Evolutionary conservation across 139 green algal genomes (phyloP).

Genomic region (Chlamydomonas sp.): DNA sequence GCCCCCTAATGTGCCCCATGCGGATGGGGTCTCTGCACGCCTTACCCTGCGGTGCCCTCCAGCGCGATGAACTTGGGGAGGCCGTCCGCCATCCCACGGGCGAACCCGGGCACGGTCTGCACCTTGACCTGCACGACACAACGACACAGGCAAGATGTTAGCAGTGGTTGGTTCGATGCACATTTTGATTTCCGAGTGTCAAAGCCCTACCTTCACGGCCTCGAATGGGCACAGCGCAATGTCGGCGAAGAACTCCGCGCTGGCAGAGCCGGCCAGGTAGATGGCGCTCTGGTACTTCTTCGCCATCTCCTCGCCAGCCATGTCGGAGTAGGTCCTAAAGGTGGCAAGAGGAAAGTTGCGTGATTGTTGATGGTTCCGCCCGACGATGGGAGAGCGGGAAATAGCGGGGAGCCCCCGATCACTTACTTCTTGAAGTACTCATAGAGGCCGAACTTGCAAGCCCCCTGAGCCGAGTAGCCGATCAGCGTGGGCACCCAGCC

Average conservation of each 20-base stretch:
- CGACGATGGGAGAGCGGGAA: background rate
- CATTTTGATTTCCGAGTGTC: background rate
- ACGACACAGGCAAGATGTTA: background rate
- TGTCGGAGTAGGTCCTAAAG: slow-evolving; percentile 77
- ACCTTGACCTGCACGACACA: slow-evolving; percentile 83
- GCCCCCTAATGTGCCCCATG: too few relatives aligned
- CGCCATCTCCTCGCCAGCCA: slow-evolving; percentile 83
- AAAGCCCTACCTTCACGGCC: slow-evolving; percentile 86
- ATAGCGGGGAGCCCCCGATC: background rate
- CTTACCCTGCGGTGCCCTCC: slow-evolving; percentile 67
- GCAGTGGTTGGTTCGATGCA: background rate
- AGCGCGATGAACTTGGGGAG: slow-evolving; percentile 87
- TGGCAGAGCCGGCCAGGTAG: slow-evolving; percentile 89
- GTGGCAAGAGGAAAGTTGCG: background rate
- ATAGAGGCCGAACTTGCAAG: slow-evolving; percentile 94
- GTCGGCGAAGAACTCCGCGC: slow-evolving; percentile 96
- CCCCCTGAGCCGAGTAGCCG: slow-evolving; percentile 89
- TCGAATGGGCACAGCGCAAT: slow-evolving; percentile 94
- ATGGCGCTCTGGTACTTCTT: slow-evolving; percentile 91
- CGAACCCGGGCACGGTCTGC: slow-evolving; percentile 91
- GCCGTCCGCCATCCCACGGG: slow-evolving; percentile 84
- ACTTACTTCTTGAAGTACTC: slow-evolving; percentile 94
- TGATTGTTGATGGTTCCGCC: background rate
- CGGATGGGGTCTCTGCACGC: too few relatives aligned
- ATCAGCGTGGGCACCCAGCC: slow-evolving; percentile 88